Evolutionary conservation across 1,139 yeast species (phyloP).

Genomic region (Starmera stellimalicola): DNA sequence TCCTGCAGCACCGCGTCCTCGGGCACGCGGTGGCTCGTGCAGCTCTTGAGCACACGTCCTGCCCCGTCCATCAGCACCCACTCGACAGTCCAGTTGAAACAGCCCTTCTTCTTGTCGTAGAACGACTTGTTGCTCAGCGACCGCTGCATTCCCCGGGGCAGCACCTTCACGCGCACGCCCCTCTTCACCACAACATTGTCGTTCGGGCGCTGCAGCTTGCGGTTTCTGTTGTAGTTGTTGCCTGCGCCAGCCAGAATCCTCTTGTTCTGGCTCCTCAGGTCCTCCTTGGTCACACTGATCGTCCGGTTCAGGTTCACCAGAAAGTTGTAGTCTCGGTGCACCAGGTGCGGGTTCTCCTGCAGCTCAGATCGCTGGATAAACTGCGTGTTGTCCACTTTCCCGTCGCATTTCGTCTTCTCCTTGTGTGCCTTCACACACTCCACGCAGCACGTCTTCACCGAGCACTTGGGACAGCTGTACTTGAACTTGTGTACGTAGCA

Average conservation of each 20-base stretch:
- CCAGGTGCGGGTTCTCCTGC: constrained; percentile 28
- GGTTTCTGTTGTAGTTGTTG: constrained; percentile 10
- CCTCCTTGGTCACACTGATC: constrained; percentile 42
- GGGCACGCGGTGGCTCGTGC: constrained; percentile 10
- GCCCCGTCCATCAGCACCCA: constrained; percentile 39
- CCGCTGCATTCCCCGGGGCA: constrained; percentile 76
- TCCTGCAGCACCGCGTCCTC: constrained; percentile 11
- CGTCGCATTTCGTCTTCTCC: constrained; percentile 51
- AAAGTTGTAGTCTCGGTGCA: constrained; percentile 82
- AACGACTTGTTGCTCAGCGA: constrained; percentile 59
- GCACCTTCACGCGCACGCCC: constrained; percentile 40
- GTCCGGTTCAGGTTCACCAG: constrained; percentile 51
- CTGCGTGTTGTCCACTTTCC: constrained; percentile 51
- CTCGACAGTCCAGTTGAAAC: constrained; percentile 75
- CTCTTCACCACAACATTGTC: constrained; percentile 25
- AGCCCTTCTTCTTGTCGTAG: constrained; percentile 55
- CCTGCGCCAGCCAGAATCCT: constrained; percentile 17
- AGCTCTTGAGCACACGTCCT: constrained; percentile 7
- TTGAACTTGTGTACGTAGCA: constrained; percentile 41
- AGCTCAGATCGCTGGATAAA: constrained; percentile 35
- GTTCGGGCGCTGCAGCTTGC: constrained; percentile 5
- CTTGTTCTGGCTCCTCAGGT: constrained; percentile 27
- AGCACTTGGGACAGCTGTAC: constrained; percentile 85
- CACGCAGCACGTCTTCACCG: constrained; percentile 55
- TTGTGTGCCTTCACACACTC: constrained; percentile 70